phyloP scores from a whole-genome alignment of 441 rosid species.

The Euphorbia celastroides region DNA sequence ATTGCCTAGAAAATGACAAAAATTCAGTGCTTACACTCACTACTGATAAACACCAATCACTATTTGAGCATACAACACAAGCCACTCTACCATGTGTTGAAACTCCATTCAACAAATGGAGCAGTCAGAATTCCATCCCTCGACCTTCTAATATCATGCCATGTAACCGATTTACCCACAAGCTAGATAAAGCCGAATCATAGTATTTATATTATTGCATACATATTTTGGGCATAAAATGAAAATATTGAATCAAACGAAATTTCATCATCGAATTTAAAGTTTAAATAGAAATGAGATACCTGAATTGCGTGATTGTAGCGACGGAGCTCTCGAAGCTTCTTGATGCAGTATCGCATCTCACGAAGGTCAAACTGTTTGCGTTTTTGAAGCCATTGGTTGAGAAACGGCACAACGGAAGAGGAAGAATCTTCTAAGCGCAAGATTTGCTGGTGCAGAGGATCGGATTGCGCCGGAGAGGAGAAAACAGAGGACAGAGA shows the following conservation, averaged over 20 bases:
- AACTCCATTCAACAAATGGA: neutral
- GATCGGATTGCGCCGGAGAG: slow-evolving; percentile 11
- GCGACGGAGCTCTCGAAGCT: slow-evolving; percentile 24
- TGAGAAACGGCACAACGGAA: slow-evolving; percentile 30
- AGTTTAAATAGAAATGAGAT: neutral
- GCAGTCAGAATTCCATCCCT: no score
- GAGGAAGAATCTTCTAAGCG: slow-evolving; percentile 20
- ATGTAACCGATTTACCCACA: no score
- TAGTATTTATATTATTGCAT: no score
- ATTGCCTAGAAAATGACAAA: slow-evolving; percentile 26
- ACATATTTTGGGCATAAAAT: neutral
- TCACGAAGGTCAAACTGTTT: slow-evolving; percentile 17
- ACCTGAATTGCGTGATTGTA: slow-evolving; percentile 36
- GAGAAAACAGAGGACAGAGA: slow-evolving; percentile 1
- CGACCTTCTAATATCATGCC: no score
- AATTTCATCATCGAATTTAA: neutral
- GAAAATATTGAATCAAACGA: neutral
- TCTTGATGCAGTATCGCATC: slow-evolving; percentile 21
- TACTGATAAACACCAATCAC: neutral
- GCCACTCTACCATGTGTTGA: neutral
- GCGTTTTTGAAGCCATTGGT: slow-evolving; percentile 42
- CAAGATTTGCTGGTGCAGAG: slow-evolving; percentile 23
- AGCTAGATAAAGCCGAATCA: no score
- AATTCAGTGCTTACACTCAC: neutral
- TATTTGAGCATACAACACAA: neutral